phyloP scores from a whole-genome alignment of 1,284 basidiomycete species.

The Ustilago cynodontis region DNA sequence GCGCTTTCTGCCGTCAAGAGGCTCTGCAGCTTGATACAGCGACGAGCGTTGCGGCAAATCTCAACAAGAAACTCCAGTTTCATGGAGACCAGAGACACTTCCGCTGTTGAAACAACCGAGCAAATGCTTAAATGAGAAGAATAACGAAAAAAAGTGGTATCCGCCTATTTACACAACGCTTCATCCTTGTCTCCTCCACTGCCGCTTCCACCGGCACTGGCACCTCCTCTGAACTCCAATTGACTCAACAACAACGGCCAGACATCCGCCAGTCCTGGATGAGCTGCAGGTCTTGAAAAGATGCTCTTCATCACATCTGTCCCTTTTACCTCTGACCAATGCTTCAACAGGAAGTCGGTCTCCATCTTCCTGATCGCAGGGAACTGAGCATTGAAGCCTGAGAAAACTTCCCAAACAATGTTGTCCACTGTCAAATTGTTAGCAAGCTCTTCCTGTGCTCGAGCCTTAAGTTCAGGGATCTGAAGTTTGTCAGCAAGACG shows the following conservation, averaged over 20 bases:
- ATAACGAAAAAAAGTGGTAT: background rate
- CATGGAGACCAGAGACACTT: no score
- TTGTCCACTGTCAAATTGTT: slow-evolving; percentile 81
- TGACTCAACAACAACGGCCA: slow-evolving; percentile 60
- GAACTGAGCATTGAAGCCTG: slow-evolving; percentile 83
- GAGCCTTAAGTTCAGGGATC: slow-evolving; percentile 77
- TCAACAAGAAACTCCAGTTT: no score
- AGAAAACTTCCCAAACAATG: slow-evolving; percentile 87
- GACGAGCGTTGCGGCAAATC: no score
- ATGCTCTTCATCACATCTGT: slow-evolving; percentile 84
- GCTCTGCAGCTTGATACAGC: no score
- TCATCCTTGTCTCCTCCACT: background rate
- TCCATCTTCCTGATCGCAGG: slow-evolving; percentile 80
- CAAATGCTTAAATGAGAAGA: background rate
- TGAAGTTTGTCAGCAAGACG: slow-evolving; percentile 79
- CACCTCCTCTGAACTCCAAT: slow-evolving; percentile 51
- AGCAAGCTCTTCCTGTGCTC: slow-evolving; percentile 82
- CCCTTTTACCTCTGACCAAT: slow-evolving; percentile 84
- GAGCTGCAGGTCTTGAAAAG: slow-evolving; percentile 69
- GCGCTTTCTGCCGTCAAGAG: no score
- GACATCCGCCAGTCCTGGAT: slow-evolving; percentile 61
- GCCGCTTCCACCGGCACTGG: background rate
- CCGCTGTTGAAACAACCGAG: background rate
- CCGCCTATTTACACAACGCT: no score
- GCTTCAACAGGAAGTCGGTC: slow-evolving; percentile 67